A percentile compares a stretch with the other conserved stretches of the same genome.
These are phyloP conservation scores for Flaveria floridana DNA, from an alignment of 140 eudicot genomes.

Conservation along the genomic window DNA sequence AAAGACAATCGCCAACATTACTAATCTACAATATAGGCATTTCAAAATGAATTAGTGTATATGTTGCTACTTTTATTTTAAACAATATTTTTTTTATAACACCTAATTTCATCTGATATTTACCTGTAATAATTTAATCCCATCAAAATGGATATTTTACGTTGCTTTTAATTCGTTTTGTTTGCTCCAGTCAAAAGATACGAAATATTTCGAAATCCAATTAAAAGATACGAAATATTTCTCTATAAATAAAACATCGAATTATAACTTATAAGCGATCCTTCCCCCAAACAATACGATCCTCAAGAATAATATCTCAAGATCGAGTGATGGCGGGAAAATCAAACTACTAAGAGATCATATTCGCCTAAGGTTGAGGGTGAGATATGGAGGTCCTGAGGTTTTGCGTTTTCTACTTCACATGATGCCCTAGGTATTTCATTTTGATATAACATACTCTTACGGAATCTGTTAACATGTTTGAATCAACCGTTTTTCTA, in stretches of 20 bases:
- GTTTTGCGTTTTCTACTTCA: constrained; percentile 48
- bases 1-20: too few relatives aligned
- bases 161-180: too few relatives aligned
- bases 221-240: too few relatives aligned
- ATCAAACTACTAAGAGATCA: neutral
- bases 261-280: neutral
- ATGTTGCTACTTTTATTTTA: too few relatives aligned
- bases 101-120: too few relatives aligned
- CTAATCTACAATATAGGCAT: too few relatives aligned
- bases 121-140: too few relatives aligned
- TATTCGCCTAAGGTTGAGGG: constrained; percentile 14
- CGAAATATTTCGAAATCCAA: too few relatives aligned
- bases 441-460: neutral
- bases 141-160: too few relatives aligned
- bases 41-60: too few relatives aligned
- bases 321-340: neutral
- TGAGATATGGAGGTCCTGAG: constrained; percentile 52
- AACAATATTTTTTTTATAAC: too few relatives aligned
- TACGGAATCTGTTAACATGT: neutral
- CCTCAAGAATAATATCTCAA: neutral
- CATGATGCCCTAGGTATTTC: constrained; percentile 59
- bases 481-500: neutral
- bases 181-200: too few relatives aligned
- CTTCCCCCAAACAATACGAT: neutral
- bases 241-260: constrained; percentile 17